Percentiles rank a stretch among this genome's conserved stretches.
phyloP scores from a whole-genome alignment of 23 red algal species.

The Gracilaria gracilis region DNA sequence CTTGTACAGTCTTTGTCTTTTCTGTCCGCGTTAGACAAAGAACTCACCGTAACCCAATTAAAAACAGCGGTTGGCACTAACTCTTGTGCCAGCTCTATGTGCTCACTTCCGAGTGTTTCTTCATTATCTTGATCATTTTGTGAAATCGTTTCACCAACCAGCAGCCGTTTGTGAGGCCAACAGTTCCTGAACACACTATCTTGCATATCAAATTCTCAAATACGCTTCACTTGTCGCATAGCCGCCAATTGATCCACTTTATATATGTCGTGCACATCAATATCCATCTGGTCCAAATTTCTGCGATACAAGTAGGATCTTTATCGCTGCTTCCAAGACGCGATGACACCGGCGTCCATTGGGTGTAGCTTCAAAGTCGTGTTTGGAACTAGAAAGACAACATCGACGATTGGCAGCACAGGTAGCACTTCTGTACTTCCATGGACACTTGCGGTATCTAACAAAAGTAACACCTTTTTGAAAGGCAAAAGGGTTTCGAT shows the following conservation, averaged over 20 bases:
- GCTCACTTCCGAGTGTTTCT: no score
- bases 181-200: no score
- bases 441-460: neutral
- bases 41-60: no score
- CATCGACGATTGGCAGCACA: neutral
- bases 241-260: neutral
- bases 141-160: no score
- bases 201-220: no score
- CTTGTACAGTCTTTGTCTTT: no score
- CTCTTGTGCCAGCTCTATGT: no score
- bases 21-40: no score
- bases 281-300: neutral
- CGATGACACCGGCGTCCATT: neutral
- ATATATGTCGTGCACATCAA: neutral
- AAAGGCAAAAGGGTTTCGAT: neutral
- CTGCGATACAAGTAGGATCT: neutral
- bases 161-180: no score
- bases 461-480: neutral
- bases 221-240: neutral
- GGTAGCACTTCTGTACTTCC: neutral
- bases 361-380: conserved; percentile 6
- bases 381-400: neutral
- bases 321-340: neutral
- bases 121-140: no score
- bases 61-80: no score